phyloP scores from a whole-genome alignment of 176 grass and related monocot species.

The Chloris gayana region DNA sequence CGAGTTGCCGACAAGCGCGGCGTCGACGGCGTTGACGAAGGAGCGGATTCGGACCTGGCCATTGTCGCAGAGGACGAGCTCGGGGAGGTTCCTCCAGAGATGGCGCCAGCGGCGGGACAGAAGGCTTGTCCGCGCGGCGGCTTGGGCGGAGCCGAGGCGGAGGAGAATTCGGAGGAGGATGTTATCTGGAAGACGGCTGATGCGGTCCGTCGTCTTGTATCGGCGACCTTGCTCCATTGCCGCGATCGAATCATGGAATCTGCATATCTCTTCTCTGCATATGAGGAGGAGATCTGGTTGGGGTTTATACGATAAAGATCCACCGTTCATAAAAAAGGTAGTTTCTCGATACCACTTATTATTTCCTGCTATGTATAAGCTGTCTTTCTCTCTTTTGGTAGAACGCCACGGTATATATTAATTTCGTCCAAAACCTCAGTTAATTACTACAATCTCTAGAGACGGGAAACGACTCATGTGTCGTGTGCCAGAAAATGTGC shows the following conservation, averaged over 20 bases:
- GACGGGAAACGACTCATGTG: too few species aligned
- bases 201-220: neutral
- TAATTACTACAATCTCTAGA: neutral
- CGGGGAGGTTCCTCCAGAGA: neutral
- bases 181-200: neutral
- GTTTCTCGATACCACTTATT: too few species aligned
- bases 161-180: neutral
- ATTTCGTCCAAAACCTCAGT: too few species aligned
- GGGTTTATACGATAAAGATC: too few species aligned
- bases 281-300: neutral
- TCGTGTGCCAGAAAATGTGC: too few species aligned
- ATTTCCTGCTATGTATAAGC: too few species aligned
- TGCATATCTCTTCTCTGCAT: neutral
- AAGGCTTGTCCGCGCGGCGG: constrained; percentile 4
- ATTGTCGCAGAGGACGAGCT: neutral
- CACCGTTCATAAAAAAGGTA: too few species aligned
- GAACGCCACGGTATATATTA: too few species aligned
- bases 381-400: too few species aligned
- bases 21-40: neutral
- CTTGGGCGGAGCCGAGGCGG: neutral
- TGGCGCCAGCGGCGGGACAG: neutral
- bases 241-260: neutral
- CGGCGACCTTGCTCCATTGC: neutral
- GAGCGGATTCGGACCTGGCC: neutral
- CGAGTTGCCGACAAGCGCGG: neutral